These are phyloP conservation scores for Pythium brassicae DNA, from an alignment of 352 stramenopile species.

Conservation along the genomic window DNA sequence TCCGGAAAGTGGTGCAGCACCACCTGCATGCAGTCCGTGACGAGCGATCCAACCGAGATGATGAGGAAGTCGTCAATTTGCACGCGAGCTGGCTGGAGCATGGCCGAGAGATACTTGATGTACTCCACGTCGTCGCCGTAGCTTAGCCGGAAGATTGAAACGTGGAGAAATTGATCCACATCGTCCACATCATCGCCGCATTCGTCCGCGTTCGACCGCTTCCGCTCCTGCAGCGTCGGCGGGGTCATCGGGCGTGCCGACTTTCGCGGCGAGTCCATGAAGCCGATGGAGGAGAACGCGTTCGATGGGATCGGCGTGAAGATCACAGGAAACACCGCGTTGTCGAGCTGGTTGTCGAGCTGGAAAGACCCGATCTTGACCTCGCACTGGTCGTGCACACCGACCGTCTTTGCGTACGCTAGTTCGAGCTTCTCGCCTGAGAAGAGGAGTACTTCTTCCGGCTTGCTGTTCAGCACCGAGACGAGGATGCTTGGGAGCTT, in stretches of 20 bases:
- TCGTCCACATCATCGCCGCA: slow-evolving; percentile 13
- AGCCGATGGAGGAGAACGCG: slow-evolving; percentile 9
- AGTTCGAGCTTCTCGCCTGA: slow-evolving; percentile 66
- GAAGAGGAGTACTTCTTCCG: slow-evolving; percentile 73
- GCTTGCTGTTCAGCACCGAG: slow-evolving; percentile 67
- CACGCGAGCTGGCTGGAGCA: slow-evolving; percentile 65
- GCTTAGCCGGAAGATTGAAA: slow-evolving; percentile 71
- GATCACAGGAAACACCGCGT: slow-evolving; percentile 76
- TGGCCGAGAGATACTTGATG: slow-evolving; percentile 82
- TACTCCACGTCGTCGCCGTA: slow-evolving; percentile 85
- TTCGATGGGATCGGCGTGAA: slow-evolving; percentile 69
- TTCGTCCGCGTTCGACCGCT: slow-evolving; percentile 10
- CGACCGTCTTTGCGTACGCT: slow-evolving; percentile 54
- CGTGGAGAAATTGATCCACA: slow-evolving; percentile 56
- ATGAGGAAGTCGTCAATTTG: slow-evolving; percentile 66
- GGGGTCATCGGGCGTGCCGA: slow-evolving; percentile 9
- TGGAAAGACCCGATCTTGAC: slow-evolving; percentile 80
- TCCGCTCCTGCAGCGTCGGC: slow-evolving; percentile 10
- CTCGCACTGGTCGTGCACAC: slow-evolving; percentile 80
- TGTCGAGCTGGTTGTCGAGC: slow-evolving; percentile 76
- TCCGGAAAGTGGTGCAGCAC: slow-evolving; percentile 26
- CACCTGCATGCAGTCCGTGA: slow-evolving; percentile 39
- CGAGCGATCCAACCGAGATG: slow-evolving; percentile 35
- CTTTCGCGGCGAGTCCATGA: slow-evolving; percentile 18
- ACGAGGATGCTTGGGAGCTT: slow-evolving; percentile 60